phyloP scores from a whole-genome alignment of 805 yeast genomes.

The Yamadazyma philogaea region DNA sequence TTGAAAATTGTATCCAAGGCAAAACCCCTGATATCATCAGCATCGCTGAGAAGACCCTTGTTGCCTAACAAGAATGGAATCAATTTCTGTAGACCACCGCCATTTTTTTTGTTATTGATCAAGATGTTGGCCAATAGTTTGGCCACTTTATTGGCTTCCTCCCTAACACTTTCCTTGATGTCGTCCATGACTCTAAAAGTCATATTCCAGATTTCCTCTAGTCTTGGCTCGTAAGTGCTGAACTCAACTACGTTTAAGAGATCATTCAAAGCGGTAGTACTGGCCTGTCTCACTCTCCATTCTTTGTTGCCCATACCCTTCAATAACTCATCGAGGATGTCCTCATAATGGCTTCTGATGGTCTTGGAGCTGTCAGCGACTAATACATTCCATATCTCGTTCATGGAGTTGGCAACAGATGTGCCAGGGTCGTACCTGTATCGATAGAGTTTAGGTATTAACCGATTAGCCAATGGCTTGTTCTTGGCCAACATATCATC shows the following conservation, averaged over 20 bases:
- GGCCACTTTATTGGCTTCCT: slow-evolving; percentile 70
- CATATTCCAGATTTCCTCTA: slow-evolving; percentile 80
- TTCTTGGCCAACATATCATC: slow-evolving; percentile 58
- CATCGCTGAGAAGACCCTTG: slow-evolving; percentile 78
- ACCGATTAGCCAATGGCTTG: slow-evolving; percentile 48
- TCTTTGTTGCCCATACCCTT: slow-evolving; percentile 73
- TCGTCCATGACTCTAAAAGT: slow-evolving; percentile 90
- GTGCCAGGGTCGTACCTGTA: slow-evolving; percentile 82
- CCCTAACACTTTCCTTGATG: slow-evolving; percentile 87
- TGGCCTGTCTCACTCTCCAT: slow-evolving; percentile 92
- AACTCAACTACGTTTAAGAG: slow-evolving; percentile 60
- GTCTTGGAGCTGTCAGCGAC: slow-evolving; percentile 57
- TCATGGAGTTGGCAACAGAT: slow-evolving; percentile 77
- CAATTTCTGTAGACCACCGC: slow-evolving; percentile 49
- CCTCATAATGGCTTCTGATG: slow-evolving; percentile 50
- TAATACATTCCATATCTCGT: slow-evolving; percentile 79
- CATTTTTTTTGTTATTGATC: slow-evolving; percentile 33
- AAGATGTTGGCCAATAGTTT: slow-evolving; percentile 61
- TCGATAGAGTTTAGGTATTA: slow-evolving; percentile 80
- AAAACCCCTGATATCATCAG: slow-evolving; percentile 77
- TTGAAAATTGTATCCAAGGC: slow-evolving; percentile 73
- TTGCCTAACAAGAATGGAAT: slow-evolving; percentile 78
- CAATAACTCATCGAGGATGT: slow-evolving; percentile 63
- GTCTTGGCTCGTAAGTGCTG: slow-evolving; percentile 45
- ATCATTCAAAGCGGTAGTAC: slow-evolving; percentile 68